Evolutionary conservation across 2,329 filamentous ascomycete genomes (phyloP).

Genomic region (Fusarium anthophilum): DNA sequence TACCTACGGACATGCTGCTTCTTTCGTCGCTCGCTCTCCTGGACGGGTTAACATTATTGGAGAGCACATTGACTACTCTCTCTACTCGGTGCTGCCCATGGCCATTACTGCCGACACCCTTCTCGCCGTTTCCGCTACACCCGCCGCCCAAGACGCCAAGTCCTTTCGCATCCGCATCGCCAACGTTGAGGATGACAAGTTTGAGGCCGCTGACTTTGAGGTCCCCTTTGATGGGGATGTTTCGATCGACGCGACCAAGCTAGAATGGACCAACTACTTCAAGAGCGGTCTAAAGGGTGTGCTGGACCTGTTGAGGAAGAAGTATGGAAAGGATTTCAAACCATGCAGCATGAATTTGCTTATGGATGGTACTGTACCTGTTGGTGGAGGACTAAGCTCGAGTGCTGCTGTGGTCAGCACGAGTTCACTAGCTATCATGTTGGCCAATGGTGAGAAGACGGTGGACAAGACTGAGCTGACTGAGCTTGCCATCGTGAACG

Average conservation of each 20-base stretch:
- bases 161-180: conserved; percentile 77
- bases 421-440: conserved; percentile 86
- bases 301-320: conserved; percentile 77
- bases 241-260: conserved; percentile 84
- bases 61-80: conserved; percentile 98
- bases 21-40: conserved; percentile 89
- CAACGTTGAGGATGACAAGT: conserved; percentile 81
- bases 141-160: conserved; percentile 58
- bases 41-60: conserved; percentile 98
- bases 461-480: conserved; percentile 93
- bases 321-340: conserved; percentile 67
- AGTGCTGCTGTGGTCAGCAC: conserved; percentile 94
- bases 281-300: conserved; percentile 89
- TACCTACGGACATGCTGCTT: conserved; percentile 73
- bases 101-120: conserved; percentile 92
- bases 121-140: conserved; percentile 75
- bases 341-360: conserved; percentile 84
- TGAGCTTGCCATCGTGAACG: conserved; percentile 92
- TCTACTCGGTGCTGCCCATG: conserved; percentile 96
- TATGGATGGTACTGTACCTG: conserved; percentile 90
- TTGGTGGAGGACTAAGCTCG: conserved; percentile 90
- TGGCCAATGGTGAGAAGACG: conserved; percentile 79
- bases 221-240: conserved; percentile 70
- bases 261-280: conserved; percentile 99
- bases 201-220: conserved; percentile 77